Conservation (phyloP, 257 asterid species). For the Asclepias syriaca region DNA sequence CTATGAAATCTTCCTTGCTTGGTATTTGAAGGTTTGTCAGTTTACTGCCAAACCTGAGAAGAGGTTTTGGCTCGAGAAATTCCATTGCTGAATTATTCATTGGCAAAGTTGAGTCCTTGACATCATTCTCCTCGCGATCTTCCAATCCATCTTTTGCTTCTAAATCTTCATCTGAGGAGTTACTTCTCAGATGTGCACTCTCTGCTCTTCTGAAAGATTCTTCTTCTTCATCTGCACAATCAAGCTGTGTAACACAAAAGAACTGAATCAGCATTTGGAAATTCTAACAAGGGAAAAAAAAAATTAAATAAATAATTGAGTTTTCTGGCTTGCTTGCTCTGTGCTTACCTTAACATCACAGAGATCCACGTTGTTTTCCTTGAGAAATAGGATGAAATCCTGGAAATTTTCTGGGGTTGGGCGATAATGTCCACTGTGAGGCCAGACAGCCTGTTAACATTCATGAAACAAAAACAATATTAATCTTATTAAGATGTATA, state of each 20-base stretch:
- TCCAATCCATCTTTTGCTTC: slow-evolving; percentile 29
- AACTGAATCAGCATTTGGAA: slow-evolving; percentile 17
- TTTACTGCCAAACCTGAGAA: slow-evolving; percentile 26
- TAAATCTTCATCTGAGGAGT: slow-evolving; percentile 69
- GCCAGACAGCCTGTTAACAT: slow-evolving; percentile 84
- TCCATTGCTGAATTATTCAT: slow-evolving; percentile 22
- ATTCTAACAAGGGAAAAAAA: slow-evolving; percentile 1
- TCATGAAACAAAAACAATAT: slow-evolving; percentile 4
- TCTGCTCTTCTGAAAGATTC: slow-evolving; percentile 37
- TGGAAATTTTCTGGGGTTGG: slow-evolving; percentile 86
- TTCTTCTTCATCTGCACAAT: slow-evolving; percentile 52
- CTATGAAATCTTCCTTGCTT: slow-evolving; percentile 38
- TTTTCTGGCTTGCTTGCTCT: slow-evolving; percentile 37
- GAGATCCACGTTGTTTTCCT: slow-evolving; percentile 63
- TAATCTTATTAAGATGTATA: not conserved
- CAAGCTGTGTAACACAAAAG: slow-evolving; percentile 44
- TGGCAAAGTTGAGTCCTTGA: slow-evolving; percentile 16
- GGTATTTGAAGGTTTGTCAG: slow-evolving; percentile 55
- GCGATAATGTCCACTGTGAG: slow-evolving; percentile 92
- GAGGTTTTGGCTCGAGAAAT: slow-evolving; percentile 17
- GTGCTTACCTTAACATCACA: slow-evolving; percentile 59
- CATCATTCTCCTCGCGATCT: slow-evolving; percentile 30
- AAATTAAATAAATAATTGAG: slow-evolving; percentile 2
- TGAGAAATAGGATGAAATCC: slow-evolving; percentile 60
- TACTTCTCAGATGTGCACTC: slow-evolving; percentile 33